A percentile compares a stretch with the other conserved stretches of the same genome.
phyloP scores from a whole-genome alignment of 805 yeast species.

The Starmera dryadoides region DNA sequence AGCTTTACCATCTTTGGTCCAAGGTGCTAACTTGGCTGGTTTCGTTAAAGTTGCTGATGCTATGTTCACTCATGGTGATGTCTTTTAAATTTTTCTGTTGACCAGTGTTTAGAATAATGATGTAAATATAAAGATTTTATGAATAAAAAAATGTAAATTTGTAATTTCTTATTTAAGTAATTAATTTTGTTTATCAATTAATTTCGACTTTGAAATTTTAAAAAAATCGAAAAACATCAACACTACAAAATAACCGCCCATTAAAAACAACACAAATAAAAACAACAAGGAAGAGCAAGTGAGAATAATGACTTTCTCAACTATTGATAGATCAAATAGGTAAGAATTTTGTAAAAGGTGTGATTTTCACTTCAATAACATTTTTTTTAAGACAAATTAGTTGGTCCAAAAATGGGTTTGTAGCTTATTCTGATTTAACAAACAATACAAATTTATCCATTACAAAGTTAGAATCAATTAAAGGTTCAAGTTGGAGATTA shows the following conservation, averaged over 20 bases:
- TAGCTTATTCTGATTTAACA: conserved; percentile 50
- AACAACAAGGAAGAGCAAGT: too few species aligned
- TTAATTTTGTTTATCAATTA: too few species aligned
- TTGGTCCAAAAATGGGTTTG: conserved; percentile 82
- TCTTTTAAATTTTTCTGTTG: conserved; percentile 19
- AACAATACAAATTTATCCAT: conserved; percentile 36
- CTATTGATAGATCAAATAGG: neutral
- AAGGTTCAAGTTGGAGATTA: conserved; percentile 76
- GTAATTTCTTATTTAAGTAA: too few species aligned
- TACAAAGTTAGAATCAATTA: conserved; percentile 64
- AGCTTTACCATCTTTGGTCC: conserved; percentile 86
- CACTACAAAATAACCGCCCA: neutral
- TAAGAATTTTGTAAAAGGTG: too few species aligned
- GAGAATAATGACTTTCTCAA: neutral
- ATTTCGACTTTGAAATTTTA: too few species aligned
- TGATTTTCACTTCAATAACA: neutral
- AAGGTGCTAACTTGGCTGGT: conserved; percentile 99
- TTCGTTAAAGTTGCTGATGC: conserved; percentile 98
- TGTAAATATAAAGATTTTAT: too few species aligned
- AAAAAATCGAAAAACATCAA: too few species aligned
- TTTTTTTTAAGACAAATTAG: conserved; percentile 7
- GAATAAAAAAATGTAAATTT: neutral
- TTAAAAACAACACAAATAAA: too few species aligned
- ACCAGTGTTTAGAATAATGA: neutral
- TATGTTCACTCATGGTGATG: conserved; percentile 96